Conservation (phyloP, 345 rosid species). For the Angophora floribunda region DNA sequence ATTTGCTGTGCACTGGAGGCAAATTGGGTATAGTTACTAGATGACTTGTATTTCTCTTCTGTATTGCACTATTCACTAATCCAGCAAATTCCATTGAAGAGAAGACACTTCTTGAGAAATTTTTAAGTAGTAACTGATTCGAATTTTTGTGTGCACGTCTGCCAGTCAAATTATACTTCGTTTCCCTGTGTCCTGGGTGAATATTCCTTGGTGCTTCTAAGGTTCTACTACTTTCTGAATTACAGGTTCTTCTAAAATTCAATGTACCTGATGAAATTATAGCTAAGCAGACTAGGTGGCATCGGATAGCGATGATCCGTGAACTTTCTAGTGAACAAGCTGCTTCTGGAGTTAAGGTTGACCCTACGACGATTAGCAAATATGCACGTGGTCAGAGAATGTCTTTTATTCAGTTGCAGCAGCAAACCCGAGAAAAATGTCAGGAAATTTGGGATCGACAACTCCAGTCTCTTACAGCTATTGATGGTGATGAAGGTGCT, state of each 20-base stretch:
- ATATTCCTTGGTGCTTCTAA: background rate
- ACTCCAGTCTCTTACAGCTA: slow-evolving; percentile 73
- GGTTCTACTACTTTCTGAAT: background rate
- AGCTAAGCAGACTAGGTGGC: slow-evolving; percentile 95
- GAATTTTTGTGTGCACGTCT: background rate
- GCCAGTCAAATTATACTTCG: background rate
- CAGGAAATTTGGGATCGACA: slow-evolving; percentile 99
- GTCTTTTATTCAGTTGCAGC: slow-evolving; percentile 98
- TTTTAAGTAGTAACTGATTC: background rate
- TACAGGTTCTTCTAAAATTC: slow-evolving; percentile 87
- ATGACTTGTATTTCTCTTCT: background rate
- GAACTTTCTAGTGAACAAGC: slow-evolving; percentile 99
- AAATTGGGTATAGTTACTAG: background rate
- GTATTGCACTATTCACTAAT: background rate
- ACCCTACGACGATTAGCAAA: slow-evolving; percentile 85
- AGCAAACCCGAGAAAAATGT: slow-evolving; percentile 97
- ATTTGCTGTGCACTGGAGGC: background rate
- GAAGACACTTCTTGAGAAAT: background rate
- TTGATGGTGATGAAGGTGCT: slow-evolving; percentile 74
- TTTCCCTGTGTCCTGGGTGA: background rate
- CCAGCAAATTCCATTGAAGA: background rate
- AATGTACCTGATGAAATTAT: slow-evolving; percentile 85
- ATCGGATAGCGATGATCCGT: slow-evolving; percentile 97
- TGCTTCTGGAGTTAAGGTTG: slow-evolving; percentile 90
- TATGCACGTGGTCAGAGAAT: slow-evolving; percentile 98